Evolutionary conservation across 1,139 yeast species (phyloP), one percentile per base, ranked within the genome.

Genomic region (Sugiyamaella castrensis): DNA sequence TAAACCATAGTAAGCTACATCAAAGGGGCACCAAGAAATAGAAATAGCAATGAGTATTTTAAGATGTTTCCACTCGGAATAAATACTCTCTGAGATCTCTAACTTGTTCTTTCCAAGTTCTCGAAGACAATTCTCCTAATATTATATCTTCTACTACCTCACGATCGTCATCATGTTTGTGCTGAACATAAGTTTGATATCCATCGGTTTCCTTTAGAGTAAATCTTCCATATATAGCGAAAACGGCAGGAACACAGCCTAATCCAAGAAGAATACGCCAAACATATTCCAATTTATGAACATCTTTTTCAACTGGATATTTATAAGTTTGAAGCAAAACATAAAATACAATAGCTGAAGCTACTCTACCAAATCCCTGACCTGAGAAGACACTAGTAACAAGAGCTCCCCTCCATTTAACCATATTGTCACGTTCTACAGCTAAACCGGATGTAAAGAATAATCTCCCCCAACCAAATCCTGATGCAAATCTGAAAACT

Each of bases 391-490:
- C 69, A 37, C 61, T 57, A 34, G 60, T 58, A 51, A 67, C 68
- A 46, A 60, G 63, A 41, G 70, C 68, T 33, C 71, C 71, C 52
- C 71, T 66, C 61, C 66, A 68, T 36, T 58, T 57, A 53, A 60
- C 59, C 37, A 57, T 55, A 5, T 19, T 19, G 12, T 62, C 58
- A 43, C 62, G 57, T 56, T 67, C 71, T 59, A 66, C 66, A 43
- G 68, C 67, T 32, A 64, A 54, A 34, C 68, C 63, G 31, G 96
- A 88, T 29, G 96, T 87, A 91, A 79, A 60, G 98, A 97, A 72
- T 91, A 91, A 74, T 91, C 98, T 77, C 97, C 98, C 74, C 98
- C 98, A 64, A 91, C 89, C 98, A 61, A 91, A 76, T 59, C 96
- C 96, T 65, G 87, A 71, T 53, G 87, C 71, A 57, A 88, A 76